Evolutionary conservation across 2,329 filamentous ascomycete genomes (phyloP).

Genomic region (Atkinsonella hypoxylon): DNA sequence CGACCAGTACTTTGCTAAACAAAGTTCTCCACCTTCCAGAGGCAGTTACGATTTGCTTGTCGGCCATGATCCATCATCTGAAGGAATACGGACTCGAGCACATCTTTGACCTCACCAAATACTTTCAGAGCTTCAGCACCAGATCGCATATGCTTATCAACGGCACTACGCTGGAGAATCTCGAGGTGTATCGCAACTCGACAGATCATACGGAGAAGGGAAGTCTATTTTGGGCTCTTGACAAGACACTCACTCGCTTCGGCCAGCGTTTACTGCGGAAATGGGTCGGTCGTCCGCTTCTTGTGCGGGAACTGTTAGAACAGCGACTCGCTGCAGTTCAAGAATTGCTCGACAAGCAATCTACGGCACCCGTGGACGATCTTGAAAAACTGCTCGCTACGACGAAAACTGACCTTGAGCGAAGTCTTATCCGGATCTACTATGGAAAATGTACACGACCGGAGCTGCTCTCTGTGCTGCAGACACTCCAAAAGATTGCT

Average conservation of each 20-base stretch:
- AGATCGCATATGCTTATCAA: slow-evolving; percentile 93
- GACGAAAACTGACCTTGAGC: slow-evolving; percentile 75
- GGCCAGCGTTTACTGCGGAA: slow-evolving; percentile 80
- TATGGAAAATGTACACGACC: slow-evolving; percentile 91
- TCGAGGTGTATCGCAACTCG: slow-evolving; percentile 92
- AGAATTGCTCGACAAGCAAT: slow-evolving; percentile 62
- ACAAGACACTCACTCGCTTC: slow-evolving; percentile 83
- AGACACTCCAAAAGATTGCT: slow-evolving; percentile 72
- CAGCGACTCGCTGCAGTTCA: slow-evolving; percentile 75
- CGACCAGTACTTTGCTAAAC: slow-evolving; percentile 59
- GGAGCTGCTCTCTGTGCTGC: slow-evolving; percentile 74
- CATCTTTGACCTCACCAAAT: slow-evolving; percentile 91
- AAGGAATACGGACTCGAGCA: slow-evolving; percentile 88
- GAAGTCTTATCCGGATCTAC: slow-evolving; percentile 88
- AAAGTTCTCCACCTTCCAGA: slow-evolving; percentile 79
- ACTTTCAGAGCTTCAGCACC: slow-evolving; percentile 92
- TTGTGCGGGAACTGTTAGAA: slow-evolving; percentile 64
- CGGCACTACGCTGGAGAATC: slow-evolving; percentile 83
- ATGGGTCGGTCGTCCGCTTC: slow-evolving; percentile 85
- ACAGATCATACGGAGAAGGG: slow-evolving; percentile 78
- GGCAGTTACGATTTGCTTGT: slow-evolving; percentile 79
- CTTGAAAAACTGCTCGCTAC: slow-evolving; percentile 59
- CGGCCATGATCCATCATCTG: slow-evolving; percentile 90
- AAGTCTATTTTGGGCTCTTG: slow-evolving; percentile 88
- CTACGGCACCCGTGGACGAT: slow-evolving; percentile 57